Evolutionary conservation across 768 basidiomycete genomes (phyloP), one percentile per base, ranked within the genome.

Genomic region (Cyathus striatus): DNA sequence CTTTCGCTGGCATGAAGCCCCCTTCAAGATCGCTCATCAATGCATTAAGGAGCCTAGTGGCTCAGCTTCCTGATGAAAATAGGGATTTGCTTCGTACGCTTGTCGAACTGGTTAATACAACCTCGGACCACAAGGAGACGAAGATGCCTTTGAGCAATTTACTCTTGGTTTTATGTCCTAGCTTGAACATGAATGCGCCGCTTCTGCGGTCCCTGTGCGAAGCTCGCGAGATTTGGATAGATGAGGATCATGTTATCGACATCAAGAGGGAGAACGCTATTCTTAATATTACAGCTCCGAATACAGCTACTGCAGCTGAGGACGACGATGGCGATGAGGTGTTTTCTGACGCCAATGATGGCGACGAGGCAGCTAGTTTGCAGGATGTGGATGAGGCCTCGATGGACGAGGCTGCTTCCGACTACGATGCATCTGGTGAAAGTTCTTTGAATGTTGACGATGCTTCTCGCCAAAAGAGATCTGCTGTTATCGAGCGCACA

Each of bases 101-200:
- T 18, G 76, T 81, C 38, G 83, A 90, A 50, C 70, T 96, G 26
- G 86, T 95, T 49, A 79, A 76, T 34, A 79, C 76, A 33, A 93
- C 90, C 12, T 80, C 88, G 0, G 73, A 78, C 48, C 72, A 73
- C 53, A 75, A 73, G 49, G 77, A 80, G 53, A 97, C 91, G 25
- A 90, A 90, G 65, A 97, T 97, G 93, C 90, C 91, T 2, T 62
- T 96, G 50, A 85, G 85, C 59, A 96, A 96, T 55, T 61, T 97
- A 51, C 67, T 94, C 38, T 67, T 94, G 24, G 85, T 95, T 39
- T 83, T 97, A 57, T 92, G 88, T 48, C 94, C 93, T 5, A 90
- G 82, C 57, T 61, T 93, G 56, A 81, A 76, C 55, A 84, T 93
- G 79, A 86, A 69, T 44, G 86, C 87, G 13, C 72, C 81, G 1